Base-by-base conservation (phyloP, 2,329 filamentous ascomycete species). In the Colletotrichum karsti region DNA sequence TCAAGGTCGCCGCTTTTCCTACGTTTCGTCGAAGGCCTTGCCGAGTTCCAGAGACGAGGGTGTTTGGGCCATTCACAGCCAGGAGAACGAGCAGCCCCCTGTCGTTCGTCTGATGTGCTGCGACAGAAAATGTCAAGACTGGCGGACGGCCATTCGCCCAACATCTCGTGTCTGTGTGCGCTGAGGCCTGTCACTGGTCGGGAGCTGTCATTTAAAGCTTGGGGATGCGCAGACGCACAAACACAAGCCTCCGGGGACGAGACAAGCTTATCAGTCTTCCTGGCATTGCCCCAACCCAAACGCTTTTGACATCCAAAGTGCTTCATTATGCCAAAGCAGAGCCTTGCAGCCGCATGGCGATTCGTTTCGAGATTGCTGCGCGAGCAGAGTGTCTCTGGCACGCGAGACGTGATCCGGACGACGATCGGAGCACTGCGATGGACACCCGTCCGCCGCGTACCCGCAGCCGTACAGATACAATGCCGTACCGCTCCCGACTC, bases 91-190 rank as follows among this genome's bases (percentile, higher is more conserved):
- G 57, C 44, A 22, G 22, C 64, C 64, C n/a, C 54, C 39, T 61
- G 65, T 35, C 30, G 68, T 70, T 69, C 68, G 60, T 70, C 65
- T 60, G 65, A 70, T 70, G 53, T 70, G 60, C 55, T 69, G 64
- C 65, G 65, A 69, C 68, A 69, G 55, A 63, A 28, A 48, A 24
- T 58, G 58, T 69, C 48, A 22, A 63, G 67, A 63, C 46, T 39
- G 54, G 63, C 18, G 26, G 44, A 60, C 39, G 44, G 42, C 37
- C 54, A 63, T 56, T 56, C 65, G 48, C 59, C 35, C 50, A 61
- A 39, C 22, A 35, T 51, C 39, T 54, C 50, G 46, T 37, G 51
- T 67, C 35, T 61, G 62, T 53, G 41, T 61, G 50, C 57, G 22
- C 39, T 51, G 33, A 56, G 54, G 51, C 41, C 66, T 54, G 53